A percentile compares a stretch with the other conserved stretches of the same genome.
Evolutionary conservation across 129 eudicot genomes (phyloP).

Genomic region (Mikania micrantha): DNA sequence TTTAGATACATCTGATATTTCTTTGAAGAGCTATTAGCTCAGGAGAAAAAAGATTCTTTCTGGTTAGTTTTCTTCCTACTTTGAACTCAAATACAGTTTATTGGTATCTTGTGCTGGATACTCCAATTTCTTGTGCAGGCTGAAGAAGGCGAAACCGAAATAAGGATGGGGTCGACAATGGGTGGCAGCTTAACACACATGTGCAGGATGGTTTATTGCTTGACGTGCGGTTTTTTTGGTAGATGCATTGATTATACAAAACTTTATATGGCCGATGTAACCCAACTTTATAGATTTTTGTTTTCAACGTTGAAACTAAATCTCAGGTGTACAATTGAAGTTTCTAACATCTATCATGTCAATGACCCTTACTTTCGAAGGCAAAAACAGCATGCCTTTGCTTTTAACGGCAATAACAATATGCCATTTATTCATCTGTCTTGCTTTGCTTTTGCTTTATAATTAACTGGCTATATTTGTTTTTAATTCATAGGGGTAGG

Average conservation of each 20-base stretch:
- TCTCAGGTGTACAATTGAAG: not conserved
- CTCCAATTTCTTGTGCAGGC: conserved; percentile 37
- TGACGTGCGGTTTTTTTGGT: conserved; percentile 23
- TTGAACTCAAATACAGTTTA: not conserved
- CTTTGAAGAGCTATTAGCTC: conserved; percentile 72
- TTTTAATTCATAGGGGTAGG: no score
- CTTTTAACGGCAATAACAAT: no score
- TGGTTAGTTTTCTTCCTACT: conserved; percentile 35
- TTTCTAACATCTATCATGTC: not conserved
- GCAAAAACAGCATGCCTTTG: not conserved
- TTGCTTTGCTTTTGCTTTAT: not conserved
- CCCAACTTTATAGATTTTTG: conserved; percentile 4
- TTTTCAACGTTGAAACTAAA: not conserved
- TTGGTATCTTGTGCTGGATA: not conserved
- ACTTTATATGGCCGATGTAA: not conserved
- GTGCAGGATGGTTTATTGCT: conserved; percentile 32
- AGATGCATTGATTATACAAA: not conserved
- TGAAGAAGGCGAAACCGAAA: conserved; percentile 48
- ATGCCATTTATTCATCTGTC: no score
- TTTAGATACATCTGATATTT: conserved; percentile 35
- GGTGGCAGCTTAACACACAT: conserved; percentile 12
- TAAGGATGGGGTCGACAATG: conserved; percentile 39
- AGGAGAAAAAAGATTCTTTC: conserved; percentile 71
- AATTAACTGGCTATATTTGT: no score
- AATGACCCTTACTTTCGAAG: not conserved